A percentile compares a stretch with the other conserved stretches of the same genome.
Conservation (phyloP, 495 filamentous ascomycete species). For the Penicillium arizonense region DNA sequence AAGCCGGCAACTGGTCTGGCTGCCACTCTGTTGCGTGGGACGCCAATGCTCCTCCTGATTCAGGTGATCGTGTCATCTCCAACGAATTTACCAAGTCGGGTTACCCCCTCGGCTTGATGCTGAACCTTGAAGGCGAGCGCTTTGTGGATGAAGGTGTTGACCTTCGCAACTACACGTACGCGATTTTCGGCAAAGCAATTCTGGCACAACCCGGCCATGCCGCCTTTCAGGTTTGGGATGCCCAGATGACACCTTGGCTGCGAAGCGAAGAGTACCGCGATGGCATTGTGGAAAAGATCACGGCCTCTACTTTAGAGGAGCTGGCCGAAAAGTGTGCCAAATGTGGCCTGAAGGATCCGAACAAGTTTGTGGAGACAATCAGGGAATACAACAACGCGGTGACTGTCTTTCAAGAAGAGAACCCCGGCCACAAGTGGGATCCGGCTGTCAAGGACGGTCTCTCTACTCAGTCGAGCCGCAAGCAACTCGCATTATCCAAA, state of each 20-base stretch:
- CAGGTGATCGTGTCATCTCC: constrained; percentile 51
- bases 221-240: constrained; percentile 65
- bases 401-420: constrained; percentile 45
- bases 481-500: constrained; percentile 47
- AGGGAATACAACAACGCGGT: constrained; percentile 51
- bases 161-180: constrained; percentile 63
- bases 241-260: constrained; percentile 43
- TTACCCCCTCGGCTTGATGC: constrained; percentile 62
- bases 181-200: constrained; percentile 56
- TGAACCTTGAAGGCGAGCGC: constrained; percentile 53
- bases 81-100: constrained; percentile 68
- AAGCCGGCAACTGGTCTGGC: constrained; percentile 57
- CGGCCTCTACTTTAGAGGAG: constrained; percentile 47
- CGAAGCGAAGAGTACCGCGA: constrained; percentile 56
- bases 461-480: too few species aligned
- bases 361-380: constrained; percentile 46
- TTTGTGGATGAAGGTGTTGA: constrained; percentile 66
- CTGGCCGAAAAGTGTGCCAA: constrained; percentile 46
- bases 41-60: constrained; percentile 48
- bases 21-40: constrained; percentile 66
- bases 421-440: too few species aligned
- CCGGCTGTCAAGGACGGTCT: constrained; percentile 56
- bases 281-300: constrained; percentile 51
- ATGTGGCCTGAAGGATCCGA: constrained; percentile 39
- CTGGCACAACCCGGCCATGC: constrained; percentile 51